phyloP scores from a whole-genome alignment of 148 eudicot genomes.

The Fagopyrum homotropicum region DNA sequence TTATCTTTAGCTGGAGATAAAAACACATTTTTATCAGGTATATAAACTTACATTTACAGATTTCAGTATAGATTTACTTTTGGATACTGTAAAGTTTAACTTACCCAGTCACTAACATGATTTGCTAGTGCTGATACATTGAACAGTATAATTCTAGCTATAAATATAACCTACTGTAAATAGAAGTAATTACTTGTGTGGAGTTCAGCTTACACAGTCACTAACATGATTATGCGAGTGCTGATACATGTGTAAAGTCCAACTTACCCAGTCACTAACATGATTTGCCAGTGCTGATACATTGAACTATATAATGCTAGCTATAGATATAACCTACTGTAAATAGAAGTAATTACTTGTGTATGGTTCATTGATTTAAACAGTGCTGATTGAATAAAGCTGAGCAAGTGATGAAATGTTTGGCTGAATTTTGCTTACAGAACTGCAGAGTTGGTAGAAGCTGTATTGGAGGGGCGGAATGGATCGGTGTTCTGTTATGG shows the following conservation, averaged over 20 bases:
- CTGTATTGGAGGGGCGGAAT: conserved; percentile 78
- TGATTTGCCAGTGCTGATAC: background rate
- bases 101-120: background rate
- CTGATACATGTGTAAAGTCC: background rate
- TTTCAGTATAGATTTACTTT: background rate
- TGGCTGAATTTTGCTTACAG: conserved; percentile 33
- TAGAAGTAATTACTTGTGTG: too few species aligned
- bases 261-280: background rate
- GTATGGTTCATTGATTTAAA: background rate
- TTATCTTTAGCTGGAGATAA: background rate
- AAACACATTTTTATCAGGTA: background rate
- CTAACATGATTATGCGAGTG: background rate
- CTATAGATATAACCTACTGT: too few species aligned
- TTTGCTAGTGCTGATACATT: conserved; percentile 7
- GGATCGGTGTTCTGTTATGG: conserved; percentile 92
- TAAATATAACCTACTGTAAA: too few species aligned
- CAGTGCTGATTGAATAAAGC: background rate
- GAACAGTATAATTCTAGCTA: background rate
- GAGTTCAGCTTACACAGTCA: background rate
- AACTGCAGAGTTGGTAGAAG: conserved; percentile 78
- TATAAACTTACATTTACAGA: background rate
- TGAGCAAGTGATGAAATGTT: background rate
- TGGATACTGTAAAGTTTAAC: background rate
- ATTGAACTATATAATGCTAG: background rate
- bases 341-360: too few species aligned